These are phyloP conservation scores for Fusarium goolgardi DNA, from an alignment of 2,329 filamentous ascomycete genomes.

Conservation along the genomic window DNA sequence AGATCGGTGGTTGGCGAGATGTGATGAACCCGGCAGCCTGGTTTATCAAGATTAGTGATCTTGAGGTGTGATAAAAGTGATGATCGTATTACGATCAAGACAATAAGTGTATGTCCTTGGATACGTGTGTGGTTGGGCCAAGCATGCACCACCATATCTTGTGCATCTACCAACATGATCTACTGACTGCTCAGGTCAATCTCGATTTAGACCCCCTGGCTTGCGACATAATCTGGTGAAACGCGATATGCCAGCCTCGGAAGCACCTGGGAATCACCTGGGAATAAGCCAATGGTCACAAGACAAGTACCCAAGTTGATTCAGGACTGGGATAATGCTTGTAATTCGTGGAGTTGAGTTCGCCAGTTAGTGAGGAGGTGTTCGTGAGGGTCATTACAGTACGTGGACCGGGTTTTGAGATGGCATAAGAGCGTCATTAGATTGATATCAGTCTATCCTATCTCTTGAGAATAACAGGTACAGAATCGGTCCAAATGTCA, in stretches of 20 bases:
- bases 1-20: slow-evolving; percentile 26
- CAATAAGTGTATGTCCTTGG: background rate
- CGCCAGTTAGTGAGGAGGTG: background rate
- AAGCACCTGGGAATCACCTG: slow-evolving; percentile 12
- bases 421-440: background rate
- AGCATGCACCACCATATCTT: slow-evolving; percentile 10
- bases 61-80: slow-evolving; percentile 14
- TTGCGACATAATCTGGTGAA: slow-evolving; percentile 44
- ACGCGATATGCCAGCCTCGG: slow-evolving; percentile 34
- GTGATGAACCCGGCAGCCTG: slow-evolving; percentile 36
- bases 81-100: background rate
- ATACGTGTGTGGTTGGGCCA: background rate
- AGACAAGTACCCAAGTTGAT: slow-evolving; percentile 15
- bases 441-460: background rate
- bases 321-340: slow-evolving; percentile 25
- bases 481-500: background rate
- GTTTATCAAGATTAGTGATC: slow-evolving; percentile 17
- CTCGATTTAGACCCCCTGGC: slow-evolving; percentile 43
- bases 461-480: background rate
- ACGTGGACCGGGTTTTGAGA: background rate
- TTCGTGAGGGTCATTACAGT: background rate
- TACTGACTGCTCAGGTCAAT: slow-evolving; percentile 24
- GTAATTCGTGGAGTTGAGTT: background rate
- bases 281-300: slow-evolving; percentile 29
- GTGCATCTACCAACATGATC: slow-evolving; percentile 26